phyloP scores from a whole-genome alignment of 2,329 filamentous ascomycete genomes.

The Exophiala spinifera region DNA sequence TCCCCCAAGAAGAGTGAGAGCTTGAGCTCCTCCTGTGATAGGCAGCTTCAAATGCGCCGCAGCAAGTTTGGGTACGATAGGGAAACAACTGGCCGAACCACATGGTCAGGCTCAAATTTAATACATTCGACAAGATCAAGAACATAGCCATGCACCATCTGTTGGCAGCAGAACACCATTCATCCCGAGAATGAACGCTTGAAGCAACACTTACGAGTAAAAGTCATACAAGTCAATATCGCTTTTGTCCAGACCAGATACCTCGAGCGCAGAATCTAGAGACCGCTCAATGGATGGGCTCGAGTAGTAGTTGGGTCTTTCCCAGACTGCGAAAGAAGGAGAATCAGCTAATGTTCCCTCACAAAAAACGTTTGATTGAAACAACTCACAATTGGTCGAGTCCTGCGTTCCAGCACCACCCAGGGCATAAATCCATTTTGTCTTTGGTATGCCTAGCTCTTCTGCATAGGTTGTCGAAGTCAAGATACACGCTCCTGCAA shows the following conservation, averaged over 20 bases:
- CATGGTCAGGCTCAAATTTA: neutral
- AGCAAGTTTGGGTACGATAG: conserved; percentile 66
- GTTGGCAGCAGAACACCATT: no score
- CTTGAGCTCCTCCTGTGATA: conserved; percentile 45
- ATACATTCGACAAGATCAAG: neutral
- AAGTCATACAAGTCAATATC: conserved; percentile 63
- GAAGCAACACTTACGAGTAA: conserved; percentile 50
- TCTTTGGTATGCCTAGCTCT: conserved; percentile 52
- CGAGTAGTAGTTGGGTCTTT: conserved; percentile 56
- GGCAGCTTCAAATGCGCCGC: conserved; percentile 58
- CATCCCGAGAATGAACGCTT: no score
- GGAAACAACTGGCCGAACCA: conserved; percentile 58
- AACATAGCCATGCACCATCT: no score
- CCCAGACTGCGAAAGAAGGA: conserved; percentile 53
- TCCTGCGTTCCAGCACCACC: conserved; percentile 63
- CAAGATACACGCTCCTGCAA: conserved; percentile 59
- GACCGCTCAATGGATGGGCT: conserved; percentile 59
- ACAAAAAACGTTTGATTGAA: neutral
- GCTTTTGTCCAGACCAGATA: conserved; percentile 46
- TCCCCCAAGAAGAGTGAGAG: conserved; percentile 62
- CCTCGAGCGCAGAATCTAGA: conserved; percentile 52
- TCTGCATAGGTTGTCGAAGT: conserved; percentile 57
- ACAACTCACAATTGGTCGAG: conserved; percentile 49
- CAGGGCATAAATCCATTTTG: conserved; percentile 62
- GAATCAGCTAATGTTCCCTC: neutral